These are phyloP conservation scores for Balamuthia mandrillaris DNA, from an alignment of 208 protist genomes.

Conservation along the genomic window DNA sequence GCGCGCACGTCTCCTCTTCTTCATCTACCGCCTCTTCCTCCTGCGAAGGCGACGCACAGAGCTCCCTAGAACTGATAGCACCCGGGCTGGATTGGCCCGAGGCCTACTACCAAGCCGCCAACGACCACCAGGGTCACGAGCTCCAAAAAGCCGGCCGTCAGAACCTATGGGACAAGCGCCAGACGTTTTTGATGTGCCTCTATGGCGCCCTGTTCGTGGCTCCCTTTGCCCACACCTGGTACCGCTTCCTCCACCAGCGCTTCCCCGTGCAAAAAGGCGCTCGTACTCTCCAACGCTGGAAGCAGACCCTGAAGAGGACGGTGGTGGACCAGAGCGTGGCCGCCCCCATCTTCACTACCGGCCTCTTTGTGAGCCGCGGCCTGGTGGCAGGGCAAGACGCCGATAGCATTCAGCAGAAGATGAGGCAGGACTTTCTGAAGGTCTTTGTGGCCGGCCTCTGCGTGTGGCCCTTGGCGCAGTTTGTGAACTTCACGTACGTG, in stretches of 20 bases:
- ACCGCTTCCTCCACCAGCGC: neutral
- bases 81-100: no score
- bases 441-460: neutral
- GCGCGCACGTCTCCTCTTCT: no score
- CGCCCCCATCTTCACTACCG: neutral
- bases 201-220: slow-evolving; percentile 17
- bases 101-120: no score
- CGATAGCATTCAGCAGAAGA: neutral
- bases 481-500: slow-evolving; percentile 11
- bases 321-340: neutral
- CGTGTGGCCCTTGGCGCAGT: neutral
- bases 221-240: neutral
- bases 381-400: neutral
- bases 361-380: neutral
- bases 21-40: no score
- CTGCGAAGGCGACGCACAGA: neutral
- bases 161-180: neutral
- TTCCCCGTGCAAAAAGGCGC: neutral
- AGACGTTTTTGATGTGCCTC: neutral
- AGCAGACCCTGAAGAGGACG: neutral
- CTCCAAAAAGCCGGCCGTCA: no score
- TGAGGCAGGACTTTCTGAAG: neutral
- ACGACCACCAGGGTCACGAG: no score
- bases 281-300: neutral
- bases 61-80: no score